phyloP scores from a whole-genome alignment of 495 filamentous ascomycete species.

The Penicillium argentinense region DNA sequence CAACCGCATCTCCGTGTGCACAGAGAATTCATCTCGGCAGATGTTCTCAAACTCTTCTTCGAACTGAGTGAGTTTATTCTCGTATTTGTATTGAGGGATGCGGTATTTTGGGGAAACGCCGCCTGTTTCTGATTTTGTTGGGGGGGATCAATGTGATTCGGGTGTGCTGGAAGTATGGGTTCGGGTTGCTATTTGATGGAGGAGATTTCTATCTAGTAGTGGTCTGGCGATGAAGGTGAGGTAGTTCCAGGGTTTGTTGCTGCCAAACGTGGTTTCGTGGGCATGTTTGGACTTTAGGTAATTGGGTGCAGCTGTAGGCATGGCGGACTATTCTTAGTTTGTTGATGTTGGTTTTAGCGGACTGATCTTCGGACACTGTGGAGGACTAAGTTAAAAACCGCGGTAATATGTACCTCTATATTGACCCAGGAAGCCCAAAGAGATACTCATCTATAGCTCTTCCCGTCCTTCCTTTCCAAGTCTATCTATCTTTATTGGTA shows the following conservation, averaged over 20 bases:
- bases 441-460: neutral
- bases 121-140: neutral
- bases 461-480: constrained; percentile 18
- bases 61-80: neutral
- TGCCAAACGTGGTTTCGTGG: too few relatives aligned
- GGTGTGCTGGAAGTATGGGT: constrained; percentile 2
- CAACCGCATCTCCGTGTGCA: constrained; percentile 8
- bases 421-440: too few relatives aligned
- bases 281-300: too few relatives aligned
- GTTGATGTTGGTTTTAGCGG: too few relatives aligned
- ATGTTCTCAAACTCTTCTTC: neutral
- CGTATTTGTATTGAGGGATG: too few relatives aligned
- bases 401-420: too few relatives aligned
- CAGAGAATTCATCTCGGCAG: neutral
- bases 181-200: constrained; percentile 1
- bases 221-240: constrained; percentile 5
- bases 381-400: too few relatives aligned
- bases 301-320: too few relatives aligned
- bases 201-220: constrained; percentile 1
- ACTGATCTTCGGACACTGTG: too few relatives aligned
- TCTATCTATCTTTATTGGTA: constrained; percentile 43
- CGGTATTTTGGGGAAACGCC: too few relatives aligned
- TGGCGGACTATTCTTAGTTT: too few relatives aligned
- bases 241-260: neutral
- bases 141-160: neutral